Evolutionary conservation across 768 basidiomycete genomes (phyloP), one percentile per base, ranked within the genome.

Genomic region (Rhizopogon roseolus): DNA sequence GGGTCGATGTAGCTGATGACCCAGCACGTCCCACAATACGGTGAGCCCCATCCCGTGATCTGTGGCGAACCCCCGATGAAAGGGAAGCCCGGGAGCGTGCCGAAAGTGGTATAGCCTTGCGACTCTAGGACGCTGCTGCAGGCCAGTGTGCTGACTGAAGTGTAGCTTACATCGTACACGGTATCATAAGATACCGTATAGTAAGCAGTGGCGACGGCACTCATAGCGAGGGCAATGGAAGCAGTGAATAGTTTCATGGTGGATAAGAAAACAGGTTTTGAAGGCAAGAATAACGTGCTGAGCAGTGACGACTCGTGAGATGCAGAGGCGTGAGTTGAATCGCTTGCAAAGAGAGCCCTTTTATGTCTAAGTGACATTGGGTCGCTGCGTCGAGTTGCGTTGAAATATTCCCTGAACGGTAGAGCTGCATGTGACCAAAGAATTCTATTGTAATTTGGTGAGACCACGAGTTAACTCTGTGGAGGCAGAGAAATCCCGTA

Each of bases 11-110:
- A 85, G 5, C 77, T 76, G 56, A 86, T 62, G 54, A 73, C 52
- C 82, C 82, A 87, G 66, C 86, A 87, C 25, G 76, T 75, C 2
- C 82, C 82, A 59, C 85, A 87, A 40, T 72, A 68, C 1, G 64
- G 54, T 1, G 81, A 84, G 62, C 81, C 73, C 67, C 70, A 86
- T 25, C 75, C 77, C 6, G 64, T 65, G 53, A 86, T 70, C 37
- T 75, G 80, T 14, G 73, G 69, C 1, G 74, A 79, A 1, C 79
- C 84, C 29, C 82, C 84, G 60, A 87, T 81, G 64, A 71, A 63
- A 1, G 85, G 83, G 72, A 84, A 88, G 43, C 66, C 68, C 2
- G 84, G 83, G 28, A 87, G 65, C 37, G 70, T 67, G 13, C 70
- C 73, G 49, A 85, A 80, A 37, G 76, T 82, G 4, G 66, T 73